A percentile compares a stretch with the other conserved stretches of the same genome.
phyloP scores from a whole-genome alignment of 495 filamentous ascomycete species.

The Penicillium verhagenii region DNA sequence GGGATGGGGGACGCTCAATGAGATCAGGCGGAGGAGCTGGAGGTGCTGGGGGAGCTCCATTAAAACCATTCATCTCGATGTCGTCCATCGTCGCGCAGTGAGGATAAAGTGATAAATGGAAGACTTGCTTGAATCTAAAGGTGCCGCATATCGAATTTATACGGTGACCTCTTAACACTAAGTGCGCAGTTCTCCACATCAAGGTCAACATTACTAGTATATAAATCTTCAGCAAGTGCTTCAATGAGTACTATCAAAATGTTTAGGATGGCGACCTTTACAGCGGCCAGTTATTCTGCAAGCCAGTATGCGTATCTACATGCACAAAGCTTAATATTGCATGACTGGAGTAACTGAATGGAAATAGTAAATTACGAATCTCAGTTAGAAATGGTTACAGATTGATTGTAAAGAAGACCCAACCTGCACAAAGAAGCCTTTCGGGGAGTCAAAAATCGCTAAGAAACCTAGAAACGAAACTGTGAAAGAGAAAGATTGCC shows the following conservation, averaged over 20 bases:
- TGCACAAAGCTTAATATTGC: neutral
- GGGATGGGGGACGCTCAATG: constrained; percentile 36
- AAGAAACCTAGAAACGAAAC: constrained; percentile 20
- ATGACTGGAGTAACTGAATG: neutral
- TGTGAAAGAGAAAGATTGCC: constrained; percentile 12
- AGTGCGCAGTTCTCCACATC: constrained; percentile 5
- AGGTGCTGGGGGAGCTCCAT: constrained; percentile 10
- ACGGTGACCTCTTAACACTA: constrained; percentile 20
- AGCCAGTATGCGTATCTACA: neutral
- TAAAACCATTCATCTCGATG: constrained; percentile 26
- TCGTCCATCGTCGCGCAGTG: constrained; percentile 23
- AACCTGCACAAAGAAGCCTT: neutral
- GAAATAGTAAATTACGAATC: neutral
- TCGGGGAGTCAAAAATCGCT: constrained; percentile 27
- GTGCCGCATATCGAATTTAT: constrained; percentile 32
- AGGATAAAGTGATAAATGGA: neutral
- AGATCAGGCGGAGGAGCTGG: constrained; percentile 13
- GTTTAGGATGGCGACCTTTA: too few relatives aligned
- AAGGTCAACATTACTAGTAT: neutral
- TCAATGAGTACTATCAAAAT: neutral
- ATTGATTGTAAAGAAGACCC: neutral
- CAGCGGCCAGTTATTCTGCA: too few relatives aligned
- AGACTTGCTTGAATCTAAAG: constrained; percentile 5
- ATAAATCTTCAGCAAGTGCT: neutral
- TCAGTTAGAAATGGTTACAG: neutral